These are phyloP conservation scores for Apophysomyces ossiformis DNA, from an alignment of 371 early-diverging fungal species.

Conservation along the genomic window DNA sequence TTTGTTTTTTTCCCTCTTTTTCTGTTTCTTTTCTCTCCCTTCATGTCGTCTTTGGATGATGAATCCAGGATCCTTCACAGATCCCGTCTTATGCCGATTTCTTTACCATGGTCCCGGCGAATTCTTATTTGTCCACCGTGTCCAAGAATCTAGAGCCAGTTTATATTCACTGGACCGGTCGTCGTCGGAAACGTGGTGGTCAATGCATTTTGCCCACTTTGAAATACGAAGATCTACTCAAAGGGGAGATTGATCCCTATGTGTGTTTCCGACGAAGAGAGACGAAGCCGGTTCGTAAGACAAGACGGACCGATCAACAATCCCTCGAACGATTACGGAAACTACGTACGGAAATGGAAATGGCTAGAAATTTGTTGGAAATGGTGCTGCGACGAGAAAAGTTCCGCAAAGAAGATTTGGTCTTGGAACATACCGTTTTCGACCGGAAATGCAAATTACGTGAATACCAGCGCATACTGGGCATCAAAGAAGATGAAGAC, in stretches of 20 bases:
- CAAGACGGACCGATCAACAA: constrained; percentile 85
- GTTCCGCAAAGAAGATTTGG: constrained; percentile 68
- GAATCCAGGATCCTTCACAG: constrained; percentile 46
- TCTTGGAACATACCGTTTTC: constrained; percentile 69
- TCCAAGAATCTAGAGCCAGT: constrained; percentile 24
- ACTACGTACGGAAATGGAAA: constrained; percentile 81
- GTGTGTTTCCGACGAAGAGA: constrained; percentile 96
- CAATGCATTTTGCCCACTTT: constrained; percentile 68
- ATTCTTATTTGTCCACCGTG: constrained; percentile 12
- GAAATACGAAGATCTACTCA: constrained; percentile 64
- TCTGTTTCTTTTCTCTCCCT: background rate
- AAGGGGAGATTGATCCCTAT: constrained; percentile 88
- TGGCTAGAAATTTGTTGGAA: constrained; percentile 76
- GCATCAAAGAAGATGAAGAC: constrained; percentile 61
- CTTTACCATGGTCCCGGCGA: constrained; percentile 30
- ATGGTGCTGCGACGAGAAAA: constrained; percentile 83
- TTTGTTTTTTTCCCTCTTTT: constrained; percentile 4
- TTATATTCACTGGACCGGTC: constrained; percentile 42
- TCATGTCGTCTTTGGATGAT: background rate
- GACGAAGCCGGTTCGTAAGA: constrained; percentile 85
- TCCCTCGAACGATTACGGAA: constrained; percentile 82
- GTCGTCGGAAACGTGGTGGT: constrained; percentile 47
- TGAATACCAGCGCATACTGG: constrained; percentile 60
- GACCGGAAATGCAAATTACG: constrained; percentile 58
- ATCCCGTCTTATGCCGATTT: constrained; percentile 49